phyloP scores from a whole-genome alignment of 345 rosid species.

The Dipteronia sinensis region DNA sequence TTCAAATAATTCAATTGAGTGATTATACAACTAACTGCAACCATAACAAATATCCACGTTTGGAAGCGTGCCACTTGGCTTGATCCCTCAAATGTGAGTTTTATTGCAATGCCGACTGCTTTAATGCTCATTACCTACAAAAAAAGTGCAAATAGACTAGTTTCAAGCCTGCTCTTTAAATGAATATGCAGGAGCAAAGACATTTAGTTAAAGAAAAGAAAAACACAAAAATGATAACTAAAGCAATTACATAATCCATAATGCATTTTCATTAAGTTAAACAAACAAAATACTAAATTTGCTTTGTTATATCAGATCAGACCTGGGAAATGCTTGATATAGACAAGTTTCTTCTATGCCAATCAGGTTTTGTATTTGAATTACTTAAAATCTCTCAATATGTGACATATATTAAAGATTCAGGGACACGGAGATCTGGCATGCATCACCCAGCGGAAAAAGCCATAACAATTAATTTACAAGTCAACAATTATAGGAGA shows the following conservation, averaged over 20 bases:
- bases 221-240: neutral
- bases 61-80: constrained; percentile 45
- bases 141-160: neutral
- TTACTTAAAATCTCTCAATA: neutral
- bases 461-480: no score
- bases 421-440: neutral
- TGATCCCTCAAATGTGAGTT: constrained; percentile 78
- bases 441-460: neutral
- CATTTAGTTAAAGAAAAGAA: neutral
- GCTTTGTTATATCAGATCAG: neutral
- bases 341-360: neutral
- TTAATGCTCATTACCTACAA: constrained; percentile 82
- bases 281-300: neutral
- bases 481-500: no score
- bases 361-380: neutral
- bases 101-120: constrained; percentile 82
- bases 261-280: neutral
- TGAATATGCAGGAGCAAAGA: constrained; percentile 8
- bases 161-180: neutral
- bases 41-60: constrained; percentile 79
- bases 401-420: neutral
- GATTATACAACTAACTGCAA: constrained; percentile 68
- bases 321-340: constrained; percentile 1
- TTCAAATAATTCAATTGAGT: constrained; percentile 75
- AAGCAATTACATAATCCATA: neutral